phyloP scores from a whole-genome alignment of 805 yeast genomes.

The Grigorovia humatica region DNA sequence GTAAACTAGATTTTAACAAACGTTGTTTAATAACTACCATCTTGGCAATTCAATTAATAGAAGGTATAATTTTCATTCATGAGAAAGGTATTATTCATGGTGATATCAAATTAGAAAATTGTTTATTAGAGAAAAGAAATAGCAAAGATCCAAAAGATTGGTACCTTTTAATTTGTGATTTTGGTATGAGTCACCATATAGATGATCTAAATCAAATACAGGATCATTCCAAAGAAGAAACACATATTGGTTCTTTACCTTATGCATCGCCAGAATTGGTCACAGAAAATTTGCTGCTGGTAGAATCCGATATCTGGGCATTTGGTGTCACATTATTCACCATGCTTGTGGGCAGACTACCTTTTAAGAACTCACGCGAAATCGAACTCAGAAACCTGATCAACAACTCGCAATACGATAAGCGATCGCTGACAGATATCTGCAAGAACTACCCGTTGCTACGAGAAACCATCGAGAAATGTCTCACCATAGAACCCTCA shows the following conservation, averaged over 20 bases:
- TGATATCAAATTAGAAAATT: conserved; percentile 74
- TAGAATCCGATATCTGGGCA: conserved; percentile 84
- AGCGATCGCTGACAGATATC: conserved; percentile 34
- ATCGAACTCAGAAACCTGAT: conserved; percentile 71
- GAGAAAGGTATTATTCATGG: conserved; percentile 58
- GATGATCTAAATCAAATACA: conserved; percentile 2
- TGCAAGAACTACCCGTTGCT: conserved; percentile 11
- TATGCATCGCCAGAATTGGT: conserved; percentile 86
- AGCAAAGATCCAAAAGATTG: conserved; percentile 8
- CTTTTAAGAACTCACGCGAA: conserved; percentile 76
- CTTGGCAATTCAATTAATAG: conserved; percentile 43
- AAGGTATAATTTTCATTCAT: conserved; percentile 56
- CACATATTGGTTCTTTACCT: conserved; percentile 81
- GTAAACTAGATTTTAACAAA: conserved; percentile 22
- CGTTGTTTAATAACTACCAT: conserved; percentile 30
- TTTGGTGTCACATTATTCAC: conserved; percentile 71
- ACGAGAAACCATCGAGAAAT: conserved; percentile 25
- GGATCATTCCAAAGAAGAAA: conserved; percentile 4
- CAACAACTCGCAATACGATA: conserved; percentile 51
- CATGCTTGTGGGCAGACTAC: conserved; percentile 61
- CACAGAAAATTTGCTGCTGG: conserved; percentile 29
- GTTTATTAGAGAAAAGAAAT: conserved; percentile 41
- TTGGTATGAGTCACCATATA: conserved; percentile 59
- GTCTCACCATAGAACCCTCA: conserved; percentile 36
- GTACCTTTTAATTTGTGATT: conserved; percentile 62